Evolutionary conservation across 2,329 filamentous ascomycete genomes (phyloP), one percentile per base, ranked within the genome.

Genomic region (Nothomitra cinnamomea): DNA sequence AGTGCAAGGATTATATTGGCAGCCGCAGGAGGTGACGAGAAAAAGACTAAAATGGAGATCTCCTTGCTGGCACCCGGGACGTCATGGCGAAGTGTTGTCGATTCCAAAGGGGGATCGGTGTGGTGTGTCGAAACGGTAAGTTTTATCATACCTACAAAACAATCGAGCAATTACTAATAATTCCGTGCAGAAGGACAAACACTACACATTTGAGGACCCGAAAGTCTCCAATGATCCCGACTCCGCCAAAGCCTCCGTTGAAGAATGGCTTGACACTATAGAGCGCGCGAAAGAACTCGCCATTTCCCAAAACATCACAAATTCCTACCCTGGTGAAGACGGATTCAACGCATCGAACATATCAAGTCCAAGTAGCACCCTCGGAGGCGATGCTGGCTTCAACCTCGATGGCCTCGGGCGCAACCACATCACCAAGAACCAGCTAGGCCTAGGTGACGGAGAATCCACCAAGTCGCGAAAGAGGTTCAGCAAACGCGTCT

Each of bases 71-170:
- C 77, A 1, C 72, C 83, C 1, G 88, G 87, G 53, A 87, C 82
- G 60, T 72, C 78, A 24, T 96, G 87, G 81, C 83, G 79, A 64
- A 87, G 76, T 52, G 86, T 85, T 60, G 77, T 82, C 47, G 92
- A 95, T 66, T 74, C 80, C n/a, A 95, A 94, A 67, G 89, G 88
- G 24, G 77, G 90, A 68, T 83, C 82, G 25, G 82, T 85, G 56
- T 96, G 88, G 87, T 83, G 83, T 67, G 83, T 96, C 52, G 88
- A 96, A 71, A 94, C 87, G 60, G 92, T 96, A 80, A 75, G 88
- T 76, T 55, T 45, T 50, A 21, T 21, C 8, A 35, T 60, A 55
- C 58, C 58, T 50, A 51, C 15, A 7, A 22, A 21, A 22, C 7
- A 8, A n/a, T 35, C 24, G 22, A 4, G 28, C 21, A 13, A 12